Evolutionary conservation across 2,329 filamentous ascomycete species (phyloP).

Genomic region (Ploettnerulaceae sp.): DNA sequence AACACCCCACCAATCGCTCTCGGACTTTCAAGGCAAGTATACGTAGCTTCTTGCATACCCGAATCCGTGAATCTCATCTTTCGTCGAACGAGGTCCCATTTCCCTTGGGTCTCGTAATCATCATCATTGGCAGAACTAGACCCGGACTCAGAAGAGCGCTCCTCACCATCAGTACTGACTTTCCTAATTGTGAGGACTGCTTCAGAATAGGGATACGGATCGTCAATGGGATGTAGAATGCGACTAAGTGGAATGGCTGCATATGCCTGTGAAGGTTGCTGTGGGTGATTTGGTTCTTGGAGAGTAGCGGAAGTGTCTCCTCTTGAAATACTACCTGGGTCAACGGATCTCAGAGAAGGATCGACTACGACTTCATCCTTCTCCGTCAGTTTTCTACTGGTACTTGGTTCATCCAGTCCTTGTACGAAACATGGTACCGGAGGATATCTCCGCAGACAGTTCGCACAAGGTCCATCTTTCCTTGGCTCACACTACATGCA

Average conservation of each 20-base stretch:
- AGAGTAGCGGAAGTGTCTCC: background rate
- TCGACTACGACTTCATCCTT: background rate
- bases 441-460: slow-evolving; percentile 16
- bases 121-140: background rate
- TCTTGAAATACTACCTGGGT: background rate
- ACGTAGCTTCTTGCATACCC: background rate
- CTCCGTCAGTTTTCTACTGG: background rate
- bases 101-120: background rate
- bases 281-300: background rate
- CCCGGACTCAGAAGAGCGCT: no score
- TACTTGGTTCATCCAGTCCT: background rate
- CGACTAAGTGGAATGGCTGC: background rate
- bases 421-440: slow-evolving; percentile 12
- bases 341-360: background rate
- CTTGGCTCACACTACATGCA: slow-evolving; percentile 13
- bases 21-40: background rate
- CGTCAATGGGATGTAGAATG: background rate
- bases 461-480: slow-evolving; percentile 13
- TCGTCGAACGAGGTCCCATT: background rate
- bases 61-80: background rate
- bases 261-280: background rate
- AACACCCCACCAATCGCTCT: slow-evolving; percentile 10
- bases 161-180: background rate
- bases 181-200: background rate
- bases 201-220: background rate